Evolutionary conservation across 768 basidiomycete genomes (phyloP).

Genomic region (Suillus americanus): DNA sequence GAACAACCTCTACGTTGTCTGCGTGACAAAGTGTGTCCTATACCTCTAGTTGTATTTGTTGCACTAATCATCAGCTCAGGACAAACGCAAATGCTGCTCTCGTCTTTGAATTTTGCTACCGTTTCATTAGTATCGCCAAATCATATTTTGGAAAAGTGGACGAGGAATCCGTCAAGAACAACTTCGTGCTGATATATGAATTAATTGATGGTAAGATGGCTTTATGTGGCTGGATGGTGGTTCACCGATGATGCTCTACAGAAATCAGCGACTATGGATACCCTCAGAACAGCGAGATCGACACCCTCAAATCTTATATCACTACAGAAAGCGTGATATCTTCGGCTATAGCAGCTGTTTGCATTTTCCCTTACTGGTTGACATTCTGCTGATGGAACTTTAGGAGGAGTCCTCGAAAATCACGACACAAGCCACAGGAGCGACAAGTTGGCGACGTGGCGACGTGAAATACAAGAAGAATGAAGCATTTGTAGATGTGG

Average conservation of each 20-base stretch:
- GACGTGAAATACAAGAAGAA: slow-evolving; percentile 99
- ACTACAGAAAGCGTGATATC: slow-evolving; percentile 96
- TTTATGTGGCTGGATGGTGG: not conserved
- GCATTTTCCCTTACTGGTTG: slow-evolving; percentile 20
- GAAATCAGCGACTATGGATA: slow-evolving; percentile 99
- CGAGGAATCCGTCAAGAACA: slow-evolving; percentile 98
- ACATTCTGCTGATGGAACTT: slow-evolving; percentile 5
- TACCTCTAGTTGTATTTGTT: not conserved
- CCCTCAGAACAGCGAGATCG: slow-evolving; percentile 98
- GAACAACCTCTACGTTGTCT: slow-evolving; percentile 94
- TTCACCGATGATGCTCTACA: slow-evolving; percentile 24
- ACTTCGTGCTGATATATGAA: slow-evolving; percentile 98
- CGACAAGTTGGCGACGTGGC: slow-evolving; percentile 91
- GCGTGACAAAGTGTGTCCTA: slow-evolving; percentile 85
- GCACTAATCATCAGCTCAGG: slow-evolving; percentile 39
- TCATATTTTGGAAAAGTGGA: slow-evolving; percentile 99
- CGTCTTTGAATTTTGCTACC: slow-evolving; percentile 97
- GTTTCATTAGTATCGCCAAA: slow-evolving; percentile 91
- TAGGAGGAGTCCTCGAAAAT: slow-evolving; percentile 98
- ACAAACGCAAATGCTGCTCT: slow-evolving; percentile 97
- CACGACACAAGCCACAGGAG: slow-evolving; percentile 94
- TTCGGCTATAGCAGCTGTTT: slow-evolving; percentile 77
- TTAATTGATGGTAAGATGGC: slow-evolving; percentile 82
- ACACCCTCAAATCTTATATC: slow-evolving; percentile 96
- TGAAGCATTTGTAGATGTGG: slow-evolving; percentile 99